Evolutionary conservation across 2,329 filamentous ascomycete genomes (phyloP).

Genomic region (Pleomassaria siparia): DNA sequence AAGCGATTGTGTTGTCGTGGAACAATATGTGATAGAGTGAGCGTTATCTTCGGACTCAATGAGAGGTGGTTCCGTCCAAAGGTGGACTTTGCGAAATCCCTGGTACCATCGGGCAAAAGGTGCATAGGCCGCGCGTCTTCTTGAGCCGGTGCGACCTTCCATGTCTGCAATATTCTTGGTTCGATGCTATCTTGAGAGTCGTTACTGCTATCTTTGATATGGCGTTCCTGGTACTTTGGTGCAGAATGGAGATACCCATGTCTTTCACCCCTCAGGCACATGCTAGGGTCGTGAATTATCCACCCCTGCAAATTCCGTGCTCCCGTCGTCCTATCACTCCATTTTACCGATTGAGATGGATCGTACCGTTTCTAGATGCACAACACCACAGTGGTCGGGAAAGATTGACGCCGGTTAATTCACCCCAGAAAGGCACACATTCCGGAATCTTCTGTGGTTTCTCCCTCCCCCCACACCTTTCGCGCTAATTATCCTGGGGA

Average conservation of each 20-base stretch:
- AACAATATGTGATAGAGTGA: no score
- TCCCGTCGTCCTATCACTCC: background rate
- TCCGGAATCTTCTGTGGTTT: background rate
- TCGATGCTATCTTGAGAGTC: background rate
- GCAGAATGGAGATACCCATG: background rate
- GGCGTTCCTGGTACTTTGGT: background rate
- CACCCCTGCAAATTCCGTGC: background rate
- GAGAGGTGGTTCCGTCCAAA: no score
- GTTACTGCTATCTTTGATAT: background rate
- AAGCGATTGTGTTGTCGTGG: no score
- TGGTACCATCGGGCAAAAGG: background rate
- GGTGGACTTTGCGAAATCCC: no score
- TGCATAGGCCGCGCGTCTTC: background rate
- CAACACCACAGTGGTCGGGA: background rate
- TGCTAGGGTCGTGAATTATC: background rate
- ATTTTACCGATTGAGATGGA: background rate
- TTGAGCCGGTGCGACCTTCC: background rate
- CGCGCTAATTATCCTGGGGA: background rate
- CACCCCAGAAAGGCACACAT: background rate
- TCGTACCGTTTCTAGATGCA: background rate
- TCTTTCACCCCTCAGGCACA: background rate
- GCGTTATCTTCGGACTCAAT: no score
- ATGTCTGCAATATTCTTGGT: background rate
- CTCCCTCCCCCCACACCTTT: background rate
- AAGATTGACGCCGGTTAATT: background rate